Conservation (phyloP, 352 stramenopile genomes). For the Paralagenidium karlingii region DNA sequence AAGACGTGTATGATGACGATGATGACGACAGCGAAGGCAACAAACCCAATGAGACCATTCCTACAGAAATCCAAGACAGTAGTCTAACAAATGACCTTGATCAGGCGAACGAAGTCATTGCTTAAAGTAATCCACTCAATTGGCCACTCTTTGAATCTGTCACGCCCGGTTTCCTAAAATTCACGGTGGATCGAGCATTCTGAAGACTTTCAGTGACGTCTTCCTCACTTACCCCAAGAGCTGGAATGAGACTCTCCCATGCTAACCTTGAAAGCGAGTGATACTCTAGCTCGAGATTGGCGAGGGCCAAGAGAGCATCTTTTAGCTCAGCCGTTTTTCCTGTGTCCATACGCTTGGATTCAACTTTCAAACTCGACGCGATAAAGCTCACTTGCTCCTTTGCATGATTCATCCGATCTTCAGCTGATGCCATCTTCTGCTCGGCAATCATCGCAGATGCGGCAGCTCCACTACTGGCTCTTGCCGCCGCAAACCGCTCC, state of each 20-base stretch:
- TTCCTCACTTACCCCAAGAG: too few species aligned
- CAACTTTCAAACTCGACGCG: conserved; percentile 72
- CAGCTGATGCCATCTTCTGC: conserved; percentile 79
- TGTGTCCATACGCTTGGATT: conserved; percentile 72
- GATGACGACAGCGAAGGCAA: background rate
- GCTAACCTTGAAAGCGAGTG: too few species aligned
- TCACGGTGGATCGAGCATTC: too few species aligned
- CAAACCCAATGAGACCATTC: conserved; percentile 12
- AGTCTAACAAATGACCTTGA: too few species aligned
- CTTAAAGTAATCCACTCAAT: too few species aligned
- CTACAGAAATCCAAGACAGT: too few species aligned
- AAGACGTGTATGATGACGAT: background rate
- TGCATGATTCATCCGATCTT: conserved; percentile 79
- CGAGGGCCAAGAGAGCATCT: conserved; percentile 56
- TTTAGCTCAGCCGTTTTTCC: conserved; percentile 71
- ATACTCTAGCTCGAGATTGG: conserved; percentile 70
- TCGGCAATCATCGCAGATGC: conserved; percentile 79
- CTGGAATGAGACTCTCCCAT: too few species aligned
- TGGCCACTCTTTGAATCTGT: too few species aligned
- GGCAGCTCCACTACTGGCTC: conserved; percentile 70
- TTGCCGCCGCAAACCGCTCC: conserved; percentile 72
- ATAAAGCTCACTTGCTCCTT: conserved; percentile 84
- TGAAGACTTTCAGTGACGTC: too few species aligned
- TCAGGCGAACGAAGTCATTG: too few species aligned
- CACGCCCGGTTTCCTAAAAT: too few species aligned